Base-by-base conservation (phyloP, 106 monocot genomes). In the Allium fistulosum region DNA sequence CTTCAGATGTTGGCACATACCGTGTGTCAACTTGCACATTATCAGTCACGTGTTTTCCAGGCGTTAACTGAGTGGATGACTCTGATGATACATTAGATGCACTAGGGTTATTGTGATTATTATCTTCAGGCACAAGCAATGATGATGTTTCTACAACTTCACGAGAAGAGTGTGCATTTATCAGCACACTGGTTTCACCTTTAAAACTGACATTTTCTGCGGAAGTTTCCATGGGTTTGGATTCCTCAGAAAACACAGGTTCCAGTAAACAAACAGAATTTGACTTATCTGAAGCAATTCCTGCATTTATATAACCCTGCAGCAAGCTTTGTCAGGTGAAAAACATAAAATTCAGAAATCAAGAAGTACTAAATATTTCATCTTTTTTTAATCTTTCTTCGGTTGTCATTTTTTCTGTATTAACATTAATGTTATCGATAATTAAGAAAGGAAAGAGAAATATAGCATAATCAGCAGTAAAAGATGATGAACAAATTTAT, bases 221-320 rank as follows among this genome's bases (percentile, higher is more conserved):
- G 59, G 48, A 74, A 56, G 51, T 75, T 81, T 74, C 73, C 48
- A 79, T 45, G 0, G 37, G 45, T 57, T 56, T 71, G 59, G 52
- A 68, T 65, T 76, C 72, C 11, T 63, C 63, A 22, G 59, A 18
- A 81, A 61, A 61, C 50, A 60, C 77, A 71, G 37, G 59, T 62
- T 55, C 8, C 46, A 26, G 10, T 6, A 68, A n/a, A 61, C 49
- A 11, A 10, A 13, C 14, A 51, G 28, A n/a, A 48, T 48, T 61
- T 28, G 63, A 59, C 58, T 76, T 78, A 16, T 83, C 75, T 57
- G 71, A 72, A 63, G 90, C 81, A 81, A 99, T 78, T 70, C 97
- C 97, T 59, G 83, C 53, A 83, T 99, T 99, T 70, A 99, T 99
- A 69, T 85, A 93, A 22, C 97, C 97, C 97, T 99, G 87, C 77